phyloP scores from a whole-genome alignment of 31 red algal species.

The Odonthalia washingtoniensis region DNA sequence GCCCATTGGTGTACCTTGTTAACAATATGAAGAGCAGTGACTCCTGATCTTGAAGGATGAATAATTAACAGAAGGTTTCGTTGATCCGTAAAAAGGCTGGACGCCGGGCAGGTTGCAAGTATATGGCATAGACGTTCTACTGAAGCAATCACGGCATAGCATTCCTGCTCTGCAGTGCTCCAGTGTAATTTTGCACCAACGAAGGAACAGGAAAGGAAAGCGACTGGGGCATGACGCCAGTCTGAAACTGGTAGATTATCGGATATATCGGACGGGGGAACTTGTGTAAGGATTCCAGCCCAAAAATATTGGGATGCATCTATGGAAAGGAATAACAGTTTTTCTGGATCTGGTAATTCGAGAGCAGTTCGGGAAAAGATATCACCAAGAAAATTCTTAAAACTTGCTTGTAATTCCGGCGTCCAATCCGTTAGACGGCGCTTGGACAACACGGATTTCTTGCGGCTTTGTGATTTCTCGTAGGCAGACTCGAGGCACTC shows the following conservation, averaged over 20 bases:
- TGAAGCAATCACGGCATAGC: slow-evolving; percentile 36
- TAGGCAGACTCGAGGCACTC: slow-evolving; percentile 24
- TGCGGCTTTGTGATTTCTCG: background rate
- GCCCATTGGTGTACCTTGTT: slow-evolving; percentile 52
- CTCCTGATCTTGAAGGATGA: background rate
- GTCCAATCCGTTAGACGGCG: slow-evolving; percentile 33
- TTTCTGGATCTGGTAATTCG: background rate
- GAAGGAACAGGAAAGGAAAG: slow-evolving; percentile 47
- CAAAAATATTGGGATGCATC: slow-evolving; percentile 24
- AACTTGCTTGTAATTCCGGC: background rate
- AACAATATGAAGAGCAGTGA: slow-evolving; percentile 36
- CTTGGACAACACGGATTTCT: slow-evolving; percentile 28
- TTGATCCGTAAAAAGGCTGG: slow-evolving; percentile 52
- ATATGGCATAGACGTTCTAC: slow-evolving; percentile 50
- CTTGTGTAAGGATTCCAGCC: slow-evolving; percentile 49
- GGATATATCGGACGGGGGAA: slow-evolving; percentile 1
- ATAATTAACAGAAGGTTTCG: slow-evolving; percentile 55
- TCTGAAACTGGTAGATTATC: background rate
- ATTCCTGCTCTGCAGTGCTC: slow-evolving; percentile 48
- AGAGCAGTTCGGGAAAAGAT: slow-evolving; percentile 14
- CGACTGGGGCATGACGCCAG: slow-evolving; percentile 39
- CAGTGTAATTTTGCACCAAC: slow-evolving; percentile 3
- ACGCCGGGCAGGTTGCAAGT: slow-evolving; percentile 35
- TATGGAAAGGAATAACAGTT: slow-evolving; percentile 46
- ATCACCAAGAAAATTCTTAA: slow-evolving; percentile 14